Conservation (phyloP, 768 basidiomycete species). For the Leccinellum albellum region DNA sequence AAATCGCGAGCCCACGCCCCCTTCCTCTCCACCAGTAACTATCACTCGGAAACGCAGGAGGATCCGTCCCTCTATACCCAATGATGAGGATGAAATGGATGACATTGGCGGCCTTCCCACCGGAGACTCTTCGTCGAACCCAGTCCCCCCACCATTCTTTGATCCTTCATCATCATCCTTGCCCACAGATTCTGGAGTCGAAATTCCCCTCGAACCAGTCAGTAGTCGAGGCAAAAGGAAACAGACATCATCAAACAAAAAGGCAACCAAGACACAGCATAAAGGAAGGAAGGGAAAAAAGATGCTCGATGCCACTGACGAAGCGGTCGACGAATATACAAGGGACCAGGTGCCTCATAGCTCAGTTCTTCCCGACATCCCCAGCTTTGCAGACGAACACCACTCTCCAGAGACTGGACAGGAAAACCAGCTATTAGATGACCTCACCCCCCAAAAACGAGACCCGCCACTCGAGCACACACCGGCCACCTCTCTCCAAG, state of each 20-base stretch:
- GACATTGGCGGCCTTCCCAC: not conserved
- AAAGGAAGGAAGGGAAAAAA: slow-evolving; percentile 30
- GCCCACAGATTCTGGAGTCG: slow-evolving; percentile 25
- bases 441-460: not conserved
- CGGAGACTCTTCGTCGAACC: not conserved
- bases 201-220: slow-evolving; percentile 16
- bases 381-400: not conserved
- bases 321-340: slow-evolving; percentile 4
- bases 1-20: slow-evolving; percentile 21
- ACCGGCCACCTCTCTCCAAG: slow-evolving; percentile 8
- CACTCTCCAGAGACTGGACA: slow-evolving; percentile 4
- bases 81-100: slow-evolving; percentile 16
- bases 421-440: slow-evolving; percentile 11
- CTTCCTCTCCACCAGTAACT: slow-evolving; percentile 21
- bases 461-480: slow-evolving; percentile 3
- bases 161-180: slow-evolving; percentile 41
- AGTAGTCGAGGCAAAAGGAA: slow-evolving; percentile 11
- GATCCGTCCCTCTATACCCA: slow-evolving; percentile 2
- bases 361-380: not conserved
- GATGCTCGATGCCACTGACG: slow-evolving; percentile 2
- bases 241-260: slow-evolving; percentile 13
- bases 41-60: slow-evolving; percentile 27
- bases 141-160: slow-evolving; percentile 44
- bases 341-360: not conserved
- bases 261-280: slow-evolving; percentile 19